Conservation (phyloP, 2,329 filamentous ascomycete species). For the Calonectria montana region DNA sequence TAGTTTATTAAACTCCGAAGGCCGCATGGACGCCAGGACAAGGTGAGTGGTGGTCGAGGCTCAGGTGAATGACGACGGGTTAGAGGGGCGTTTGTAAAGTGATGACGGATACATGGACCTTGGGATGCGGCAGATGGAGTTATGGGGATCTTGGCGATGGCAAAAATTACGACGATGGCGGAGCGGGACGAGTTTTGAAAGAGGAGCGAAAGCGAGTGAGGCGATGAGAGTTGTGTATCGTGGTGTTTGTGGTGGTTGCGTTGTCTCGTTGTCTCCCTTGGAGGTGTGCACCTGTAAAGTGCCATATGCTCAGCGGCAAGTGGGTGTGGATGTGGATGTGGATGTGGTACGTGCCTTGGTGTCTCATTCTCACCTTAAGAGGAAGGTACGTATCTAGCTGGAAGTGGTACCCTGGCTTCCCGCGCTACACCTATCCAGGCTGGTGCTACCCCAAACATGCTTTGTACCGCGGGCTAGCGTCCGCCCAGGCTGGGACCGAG, state of each 20-base stretch:
- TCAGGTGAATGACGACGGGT: background rate
- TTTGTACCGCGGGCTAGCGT: constrained; percentile 22
- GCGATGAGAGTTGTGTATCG: background rate
- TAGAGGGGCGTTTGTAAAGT: background rate
- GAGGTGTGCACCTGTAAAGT: background rate
- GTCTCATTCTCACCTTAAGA: background rate
- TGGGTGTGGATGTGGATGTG: too few relatives aligned
- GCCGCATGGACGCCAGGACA: background rate
- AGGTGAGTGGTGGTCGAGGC: constrained; percentile 3
- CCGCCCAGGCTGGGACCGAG: constrained; percentile 19
- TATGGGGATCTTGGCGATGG: background rate
- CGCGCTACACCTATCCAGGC: background rate
- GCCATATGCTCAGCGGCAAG: background rate
- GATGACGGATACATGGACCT: background rate
- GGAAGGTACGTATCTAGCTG: constrained; percentile 3
- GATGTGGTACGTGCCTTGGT: background rate
- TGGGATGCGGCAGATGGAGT: background rate
- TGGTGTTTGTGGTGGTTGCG: background rate
- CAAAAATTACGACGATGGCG: background rate
- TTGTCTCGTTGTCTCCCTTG: background rate
- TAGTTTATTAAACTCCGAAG: constrained; percentile 3
- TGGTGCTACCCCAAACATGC: constrained; percentile 22
- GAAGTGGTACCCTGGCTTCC: background rate
- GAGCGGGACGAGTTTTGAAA: background rate
- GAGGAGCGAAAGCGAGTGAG: background rate